phyloP scores from a whole-genome alignment of 1,284 basidiomycete species.

The Ceratobasidium theobromae region DNA sequence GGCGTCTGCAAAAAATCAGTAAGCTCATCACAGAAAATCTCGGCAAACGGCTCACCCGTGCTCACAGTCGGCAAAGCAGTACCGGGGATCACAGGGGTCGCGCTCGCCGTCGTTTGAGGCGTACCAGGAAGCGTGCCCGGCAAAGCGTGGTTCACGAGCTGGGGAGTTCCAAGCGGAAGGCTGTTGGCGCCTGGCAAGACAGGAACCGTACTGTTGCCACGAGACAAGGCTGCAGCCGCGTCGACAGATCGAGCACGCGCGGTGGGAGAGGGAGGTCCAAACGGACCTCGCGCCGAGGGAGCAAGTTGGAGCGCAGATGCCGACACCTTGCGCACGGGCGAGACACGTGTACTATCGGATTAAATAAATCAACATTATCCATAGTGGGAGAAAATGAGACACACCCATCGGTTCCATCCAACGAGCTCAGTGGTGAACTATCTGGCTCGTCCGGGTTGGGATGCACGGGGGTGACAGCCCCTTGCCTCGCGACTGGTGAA shows the following conservation, averaged over 20 bases:
- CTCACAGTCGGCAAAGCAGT: neutral
- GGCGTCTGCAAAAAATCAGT: neutral
- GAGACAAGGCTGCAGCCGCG: neutral
- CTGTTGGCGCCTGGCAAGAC: neutral
- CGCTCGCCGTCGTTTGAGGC: conserved; percentile 4
- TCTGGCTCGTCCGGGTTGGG: conserved; percentile 7
- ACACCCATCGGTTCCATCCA: conserved; percentile 14
- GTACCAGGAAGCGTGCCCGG: conserved; percentile 14
- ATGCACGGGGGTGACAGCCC: conserved; percentile 7
- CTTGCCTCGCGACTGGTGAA: neutral
- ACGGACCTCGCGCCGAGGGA: conserved; percentile 5
- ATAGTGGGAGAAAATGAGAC: neutral
- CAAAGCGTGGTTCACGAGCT: conserved; percentile 19
- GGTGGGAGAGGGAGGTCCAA: neutral
- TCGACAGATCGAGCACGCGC: conserved; percentile 1
- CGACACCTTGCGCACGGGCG: conserved; percentile 10
- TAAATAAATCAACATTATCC: neutral
- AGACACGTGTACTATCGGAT: neutral
- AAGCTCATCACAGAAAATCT: neutral
- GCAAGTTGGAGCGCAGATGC: neutral
- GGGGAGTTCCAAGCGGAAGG: conserved; percentile 1
- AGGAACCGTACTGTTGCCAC: neutral
- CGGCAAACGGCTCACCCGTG: no score
- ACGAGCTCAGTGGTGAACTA: conserved; percentile 17
- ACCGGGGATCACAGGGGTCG: conserved; percentile 2